Conservation (phyloP, 2,329 filamentous ascomycete genomes). For the Epichloe festucae region DNA sequence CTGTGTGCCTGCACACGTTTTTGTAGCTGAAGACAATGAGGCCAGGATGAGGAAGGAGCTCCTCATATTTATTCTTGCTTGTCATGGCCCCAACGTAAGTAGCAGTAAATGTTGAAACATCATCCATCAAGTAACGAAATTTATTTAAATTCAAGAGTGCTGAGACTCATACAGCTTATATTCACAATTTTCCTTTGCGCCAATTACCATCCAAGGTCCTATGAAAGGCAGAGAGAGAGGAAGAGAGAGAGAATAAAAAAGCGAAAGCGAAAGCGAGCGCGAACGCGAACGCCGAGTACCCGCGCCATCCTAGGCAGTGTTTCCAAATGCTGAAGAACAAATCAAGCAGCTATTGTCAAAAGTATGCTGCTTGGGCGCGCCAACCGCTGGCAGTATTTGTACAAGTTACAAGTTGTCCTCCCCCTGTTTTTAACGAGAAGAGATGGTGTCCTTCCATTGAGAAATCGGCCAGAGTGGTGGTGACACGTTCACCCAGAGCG, state of each 20-base stretch:
- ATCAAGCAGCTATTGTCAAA: not conserved
- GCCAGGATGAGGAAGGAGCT: not conserved
- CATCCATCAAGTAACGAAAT: not conserved
- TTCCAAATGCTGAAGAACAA: not conserved
- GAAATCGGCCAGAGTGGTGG: not conserved
- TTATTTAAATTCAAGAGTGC: not conserved
- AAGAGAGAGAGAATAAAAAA: no score
- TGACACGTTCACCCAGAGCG: not conserved
- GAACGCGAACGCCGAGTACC: not conserved
- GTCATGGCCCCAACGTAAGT: not conserved
- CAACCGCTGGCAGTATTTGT: not conserved
- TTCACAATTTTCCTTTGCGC: not conserved
- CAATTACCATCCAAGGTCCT: not conserved
- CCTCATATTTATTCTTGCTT: not conserved
- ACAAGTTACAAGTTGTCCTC: constrained; percentile 4
- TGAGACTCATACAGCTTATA: not conserved
- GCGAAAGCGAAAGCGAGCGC: no score
- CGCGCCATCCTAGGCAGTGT: not conserved
- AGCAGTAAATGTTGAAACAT: not conserved
- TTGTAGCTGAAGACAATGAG: not conserved
- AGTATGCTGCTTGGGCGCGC: not conserved
- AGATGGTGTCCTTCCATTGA: not conserved
- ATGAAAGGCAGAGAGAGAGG: not conserved
- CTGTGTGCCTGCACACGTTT: not conserved
- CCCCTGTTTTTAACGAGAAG: not conserved